Evolutionary conservation across 345 rosid species (phyloP).

Genomic region (Draba incana): DNA sequence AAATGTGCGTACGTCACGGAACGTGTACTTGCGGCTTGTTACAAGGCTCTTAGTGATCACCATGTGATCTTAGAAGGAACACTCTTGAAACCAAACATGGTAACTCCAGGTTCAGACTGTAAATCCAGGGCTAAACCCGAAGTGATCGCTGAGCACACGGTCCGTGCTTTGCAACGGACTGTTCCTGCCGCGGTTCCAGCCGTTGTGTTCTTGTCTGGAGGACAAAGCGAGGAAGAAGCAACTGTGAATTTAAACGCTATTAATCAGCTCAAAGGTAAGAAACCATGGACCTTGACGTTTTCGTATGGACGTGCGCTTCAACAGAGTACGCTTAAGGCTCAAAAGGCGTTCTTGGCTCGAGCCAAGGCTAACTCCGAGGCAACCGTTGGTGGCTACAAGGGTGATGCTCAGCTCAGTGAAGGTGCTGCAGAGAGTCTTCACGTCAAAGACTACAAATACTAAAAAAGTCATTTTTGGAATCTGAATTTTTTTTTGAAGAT

Average conservation of each 20-base stretch:
- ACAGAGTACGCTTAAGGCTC: conserved; percentile 98
- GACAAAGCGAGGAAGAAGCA: conserved; percentile 95
- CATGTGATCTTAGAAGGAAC: conserved; percentile 74
- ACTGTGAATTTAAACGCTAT: conserved; percentile 84
- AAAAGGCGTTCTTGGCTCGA: conserved; percentile 61
- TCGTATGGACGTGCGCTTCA: conserved; percentile 98
- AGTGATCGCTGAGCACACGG: conserved; percentile 73
- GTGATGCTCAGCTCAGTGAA: conserved; percentile 67
- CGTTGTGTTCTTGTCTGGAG: conserved; percentile 84
- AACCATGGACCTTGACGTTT: conserved; percentile 92
- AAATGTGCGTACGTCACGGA: conserved; percentile 82
- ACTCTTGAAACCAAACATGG: conserved; percentile 72
- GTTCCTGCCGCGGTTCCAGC: conserved; percentile 93
- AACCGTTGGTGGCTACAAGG: conserved; percentile 75
- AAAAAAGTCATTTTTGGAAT: background rate
- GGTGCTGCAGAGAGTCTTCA: conserved; percentile 89
- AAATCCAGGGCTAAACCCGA: conserved; percentile 59
- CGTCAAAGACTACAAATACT: conserved; percentile 43
- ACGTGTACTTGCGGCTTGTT: conserved; percentile 89
- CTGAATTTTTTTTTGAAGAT: background rate
- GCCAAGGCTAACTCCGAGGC: conserved; percentile 96
- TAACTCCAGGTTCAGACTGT: conserved; percentile 88
- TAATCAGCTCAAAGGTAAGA: conserved; percentile 80
- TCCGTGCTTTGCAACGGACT: conserved; percentile 80
- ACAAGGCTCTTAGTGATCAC: conserved; percentile 89